These are phyloP conservation scores for Yarrowia sp. DNA, from an alignment of 805 yeast genomes.

Conservation along the genomic window DNA sequence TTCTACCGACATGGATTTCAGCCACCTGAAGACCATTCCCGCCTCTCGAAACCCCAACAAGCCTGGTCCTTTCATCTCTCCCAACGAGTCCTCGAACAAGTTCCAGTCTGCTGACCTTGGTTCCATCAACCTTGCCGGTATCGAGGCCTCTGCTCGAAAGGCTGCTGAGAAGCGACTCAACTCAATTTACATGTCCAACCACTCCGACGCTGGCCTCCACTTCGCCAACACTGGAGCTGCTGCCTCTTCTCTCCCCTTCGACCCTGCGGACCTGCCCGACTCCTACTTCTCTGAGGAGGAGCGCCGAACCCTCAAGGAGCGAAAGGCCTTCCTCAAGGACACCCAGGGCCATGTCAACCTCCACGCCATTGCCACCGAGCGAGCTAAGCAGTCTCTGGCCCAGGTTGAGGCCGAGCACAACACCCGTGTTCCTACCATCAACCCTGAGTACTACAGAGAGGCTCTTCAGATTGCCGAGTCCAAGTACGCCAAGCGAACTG, in stretches of 20 bases:
- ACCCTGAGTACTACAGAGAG: conserved; percentile 60
- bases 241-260: conserved; percentile 28
- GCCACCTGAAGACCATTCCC: conserved; percentile 11
- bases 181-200: conserved; percentile 32
- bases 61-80: conserved; percentile 25
- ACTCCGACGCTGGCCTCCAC: conserved; percentile 28
- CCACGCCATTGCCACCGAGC: conserved; percentile 52
- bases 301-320: conserved; percentile 33
- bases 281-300: conserved; percentile 25
- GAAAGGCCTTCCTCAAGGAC: conserved; percentile 29
- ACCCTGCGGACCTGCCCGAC: conserved; percentile 19
- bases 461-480: conserved; percentile 78
- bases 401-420: conserved; percentile 45
- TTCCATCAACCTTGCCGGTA: conserved; percentile 29
- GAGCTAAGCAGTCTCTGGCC: conserved; percentile 46
- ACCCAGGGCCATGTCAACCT: conserved; percentile 40
- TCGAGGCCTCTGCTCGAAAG: conserved; percentile 38
- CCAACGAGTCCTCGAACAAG: conserved; percentile 19
- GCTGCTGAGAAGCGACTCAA: conserved; percentile 37
- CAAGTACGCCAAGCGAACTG: conserved; percentile 57
- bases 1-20: conserved; percentile 8
- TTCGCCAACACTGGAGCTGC: conserved; percentile 32
- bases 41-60: conserved; percentile 24
- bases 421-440: conserved; percentile 43
- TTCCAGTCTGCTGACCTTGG: conserved; percentile 24